Evolutionary conservation across 176 grass and related monocot genomes (phyloP).

Genomic region (Alopecurus myosuroides): DNA sequence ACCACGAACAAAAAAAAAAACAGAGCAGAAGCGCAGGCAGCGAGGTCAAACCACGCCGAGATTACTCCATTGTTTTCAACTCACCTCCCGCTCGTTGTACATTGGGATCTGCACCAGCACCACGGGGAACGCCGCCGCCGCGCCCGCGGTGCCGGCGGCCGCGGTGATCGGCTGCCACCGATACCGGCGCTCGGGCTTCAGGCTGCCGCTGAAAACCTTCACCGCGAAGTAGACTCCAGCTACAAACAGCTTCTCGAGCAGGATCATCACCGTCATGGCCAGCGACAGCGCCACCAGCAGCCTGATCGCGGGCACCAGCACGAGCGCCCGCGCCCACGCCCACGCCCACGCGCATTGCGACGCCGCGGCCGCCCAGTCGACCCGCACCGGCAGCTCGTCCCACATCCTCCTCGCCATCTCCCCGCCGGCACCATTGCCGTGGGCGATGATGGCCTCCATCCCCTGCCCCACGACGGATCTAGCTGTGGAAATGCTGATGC

Average conservation of each 20-base stretch:
- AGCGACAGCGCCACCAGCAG: constrained; percentile 35
- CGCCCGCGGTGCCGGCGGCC: neutral
- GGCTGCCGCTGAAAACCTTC: constrained; percentile 20
- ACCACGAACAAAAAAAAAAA: neutral
- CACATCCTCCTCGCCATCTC: constrained; percentile 23
- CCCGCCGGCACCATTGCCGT: neutral
- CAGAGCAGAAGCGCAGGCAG: neutral
- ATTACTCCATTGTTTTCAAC: neutral
- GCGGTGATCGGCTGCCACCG: constrained; percentile 37
- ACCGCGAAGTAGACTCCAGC: constrained; percentile 28
- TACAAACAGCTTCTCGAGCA: constrained; percentile 68
- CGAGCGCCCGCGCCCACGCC: constrained; percentile 11
- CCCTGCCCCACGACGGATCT: too few species aligned
- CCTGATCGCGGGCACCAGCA: constrained; percentile 50
- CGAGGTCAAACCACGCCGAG: constrained; percentile 9
- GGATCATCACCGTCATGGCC: constrained; percentile 64
- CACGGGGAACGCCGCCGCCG: constrained; percentile 38
- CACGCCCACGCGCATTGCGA: constrained; percentile 31
- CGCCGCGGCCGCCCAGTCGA: constrained; percentile 33
- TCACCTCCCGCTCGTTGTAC: constrained; percentile 96
- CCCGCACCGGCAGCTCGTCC: constrained; percentile 29
- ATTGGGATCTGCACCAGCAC: constrained; percentile 99
- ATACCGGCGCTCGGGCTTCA: constrained; percentile 58
- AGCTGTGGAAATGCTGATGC: too few species aligned
- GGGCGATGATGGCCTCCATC: neutral